Evolutionary conservation across 2,329 filamentous ascomycete genomes (phyloP).

Genomic region (Fusarium sp.): DNA sequence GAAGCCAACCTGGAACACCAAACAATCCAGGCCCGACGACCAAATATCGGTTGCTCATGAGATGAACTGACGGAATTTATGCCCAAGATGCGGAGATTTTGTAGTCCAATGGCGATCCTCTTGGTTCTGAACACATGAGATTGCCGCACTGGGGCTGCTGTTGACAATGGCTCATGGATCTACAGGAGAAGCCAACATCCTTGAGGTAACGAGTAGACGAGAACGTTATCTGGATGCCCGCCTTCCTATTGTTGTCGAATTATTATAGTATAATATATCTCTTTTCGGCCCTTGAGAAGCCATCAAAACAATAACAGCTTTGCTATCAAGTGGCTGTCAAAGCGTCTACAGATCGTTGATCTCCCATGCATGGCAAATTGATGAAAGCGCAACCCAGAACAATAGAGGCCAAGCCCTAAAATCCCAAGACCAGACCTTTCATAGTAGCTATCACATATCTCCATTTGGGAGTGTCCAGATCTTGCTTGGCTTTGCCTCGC

Average conservation of each 20-base stretch:
- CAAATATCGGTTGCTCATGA: background rate
- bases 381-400: background rate
- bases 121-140: no score
- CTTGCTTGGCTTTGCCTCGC: background rate
- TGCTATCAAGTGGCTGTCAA: background rate
- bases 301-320: background rate
- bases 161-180: background rate
- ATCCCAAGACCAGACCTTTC: background rate
- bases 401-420: no score
- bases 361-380: background rate
- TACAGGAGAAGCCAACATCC: background rate
- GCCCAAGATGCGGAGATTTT: background rate
- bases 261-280: background rate
- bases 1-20: background rate
- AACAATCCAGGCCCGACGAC: background rate
- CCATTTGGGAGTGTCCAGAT: background rate
- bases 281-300: background rate
- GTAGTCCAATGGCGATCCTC: background rate
- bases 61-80: background rate
- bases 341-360: background rate
- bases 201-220: background rate
- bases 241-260: background rate
- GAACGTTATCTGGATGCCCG: background rate
- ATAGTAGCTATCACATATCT: background rate
- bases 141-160: background rate